Evolutionary conservation across 306 rosid species (phyloP), one percentile per base, ranked within the genome.

Genomic region (Astragalus membranaceus): DNA sequence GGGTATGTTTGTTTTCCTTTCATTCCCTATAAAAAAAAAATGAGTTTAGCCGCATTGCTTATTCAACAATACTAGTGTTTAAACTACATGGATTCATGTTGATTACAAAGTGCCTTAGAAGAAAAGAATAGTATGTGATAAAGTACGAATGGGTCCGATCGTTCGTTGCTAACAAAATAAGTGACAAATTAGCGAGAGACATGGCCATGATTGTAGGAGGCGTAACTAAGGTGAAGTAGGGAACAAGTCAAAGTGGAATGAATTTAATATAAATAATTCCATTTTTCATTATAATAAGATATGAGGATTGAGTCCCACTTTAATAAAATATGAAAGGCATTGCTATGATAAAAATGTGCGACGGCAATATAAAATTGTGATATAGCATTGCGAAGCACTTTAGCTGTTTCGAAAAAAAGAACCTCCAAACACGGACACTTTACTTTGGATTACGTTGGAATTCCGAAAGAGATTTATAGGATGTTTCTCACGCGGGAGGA

Each of bases 151-250:
- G 82, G 82, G 78, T 53, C 78, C 57, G 8, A 64, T n/a, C n/a
- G n/a, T n/a, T 15, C 5, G 32, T 12, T 4, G 53, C 58, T 48
- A 62, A 42, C 49, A 67, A 76, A 67, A 72, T 43, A 48, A 53
- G n/a, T 23, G 36, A 74, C 53, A 43, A 52, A 44, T 32, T 44
- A 9, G n/a, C n/a, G n/a, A 7, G 36, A 6, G 23, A 60, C 32
- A 78, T 61, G 69, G 76, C 79, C 77, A 73, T 73, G 82, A 77
- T 81, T 77, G 67, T 17, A 64, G 82, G 72, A 39, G 23, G 70
- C 26, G 2, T 23, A 23, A 23, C 2, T 43, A 11, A 60, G 63
- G 68, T 55, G 69, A 42, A 80, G 74, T 75, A 48, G 56, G 49
- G 52, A 64, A 61, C 42, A 80, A 80, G 80, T 70, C 69, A 64